phyloP scores from a whole-genome alignment of 2,329 filamentous ascomycete genomes.

The Scytalidium lignicola region DNA sequence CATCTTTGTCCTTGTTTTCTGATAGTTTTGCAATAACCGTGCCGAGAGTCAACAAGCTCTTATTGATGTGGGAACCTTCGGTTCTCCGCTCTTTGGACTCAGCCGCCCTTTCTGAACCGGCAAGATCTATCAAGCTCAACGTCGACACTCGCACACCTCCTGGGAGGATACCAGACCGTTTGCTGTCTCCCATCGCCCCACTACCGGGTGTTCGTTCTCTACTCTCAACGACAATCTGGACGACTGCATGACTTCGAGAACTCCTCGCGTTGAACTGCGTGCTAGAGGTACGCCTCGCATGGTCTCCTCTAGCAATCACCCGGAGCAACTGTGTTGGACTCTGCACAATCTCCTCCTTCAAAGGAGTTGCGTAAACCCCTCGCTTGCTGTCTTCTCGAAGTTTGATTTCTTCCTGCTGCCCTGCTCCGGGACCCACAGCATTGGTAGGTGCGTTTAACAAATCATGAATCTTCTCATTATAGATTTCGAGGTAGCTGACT shows the following conservation, averaged over 20 bases:
- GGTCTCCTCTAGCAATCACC: conserved; percentile 91
- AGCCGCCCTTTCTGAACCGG: conserved; percentile 91
- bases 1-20: conserved; percentile 77
- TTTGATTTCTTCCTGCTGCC: conserved; percentile 88
- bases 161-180: conserved; percentile 66
- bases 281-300: conserved; percentile 82
- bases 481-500: conserved; percentile 97
- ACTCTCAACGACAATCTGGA: conserved; percentile 97
- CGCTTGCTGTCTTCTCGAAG: conserved; percentile 92
- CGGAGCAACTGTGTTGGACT: conserved; percentile 91
- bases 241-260: conserved; percentile 95
- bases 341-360: conserved; percentile 98
- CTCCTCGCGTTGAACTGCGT: conserved; percentile 97
- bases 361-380: conserved; percentile 89
- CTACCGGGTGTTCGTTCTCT: conserved; percentile 69
- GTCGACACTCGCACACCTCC: conserved; percentile 95
- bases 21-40: conserved; percentile 94
- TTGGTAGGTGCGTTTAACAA: conserved; percentile 68
- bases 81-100: conserved; percentile 91
- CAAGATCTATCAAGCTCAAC: conserved; percentile 89
- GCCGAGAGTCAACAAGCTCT: conserved; percentile 88
- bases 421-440: conserved; percentile 46
- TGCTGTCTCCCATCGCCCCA: conserved; percentile 46
- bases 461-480: conserved; percentile 97
- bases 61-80: conserved; percentile 98